Evolutionary conservation across 805 yeast genomes (phyloP), one percentile per base, ranked within the genome.

Genomic region (Brettanomyces bruxellensis): DNA sequence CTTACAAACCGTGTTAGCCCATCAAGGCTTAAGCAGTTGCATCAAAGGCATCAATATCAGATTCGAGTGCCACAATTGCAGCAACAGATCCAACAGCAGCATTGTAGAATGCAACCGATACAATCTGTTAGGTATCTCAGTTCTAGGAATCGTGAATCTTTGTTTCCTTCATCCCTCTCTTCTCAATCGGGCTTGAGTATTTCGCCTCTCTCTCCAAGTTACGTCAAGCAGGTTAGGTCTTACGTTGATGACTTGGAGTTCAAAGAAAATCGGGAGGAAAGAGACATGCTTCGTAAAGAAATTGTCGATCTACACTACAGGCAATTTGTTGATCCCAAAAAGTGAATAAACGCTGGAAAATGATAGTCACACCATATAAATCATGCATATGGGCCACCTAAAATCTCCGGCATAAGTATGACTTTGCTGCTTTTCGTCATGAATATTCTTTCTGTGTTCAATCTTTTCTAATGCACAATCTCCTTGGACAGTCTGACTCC

Each of bases 181-280:
- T 38, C 34, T 44, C 34, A 9, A 18, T 25, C 25, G 25, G 34
- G n/a, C 24, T 35, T 3, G 37, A 25, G 24, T 28, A 14, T 12
- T 14, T 44, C 32, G n/a, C 43, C 38, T 13, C 34, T 11, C 41
- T 25, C 39, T 23, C 38, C 43, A 40, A 30, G 37, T 34, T 24
- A 22, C 9, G 24, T 43, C 9, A 36, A 13, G 14, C 36, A 14
- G 14, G 32, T 25, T 25, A 30, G 14, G 45, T 25, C 41, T 7
- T 34, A 23, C 11, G 45, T 43, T 9, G 58, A 56, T 49, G 61
- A 57, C 25, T 53, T 49, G 28, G 61, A 57, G 44, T 49, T 57
- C 30, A 49, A 49, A 43, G 48, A 49, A 30, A 50, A 49, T 46
- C 44, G 41, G 14, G 55, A 55, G 38, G 59, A 57, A 39, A 50